Percentiles rank a stretch among this genome's conserved stretches.
phyloP scores from a whole-genome alignment of 2,329 filamentous ascomycete species.

The Coccinonectria pachysandricola region DNA sequence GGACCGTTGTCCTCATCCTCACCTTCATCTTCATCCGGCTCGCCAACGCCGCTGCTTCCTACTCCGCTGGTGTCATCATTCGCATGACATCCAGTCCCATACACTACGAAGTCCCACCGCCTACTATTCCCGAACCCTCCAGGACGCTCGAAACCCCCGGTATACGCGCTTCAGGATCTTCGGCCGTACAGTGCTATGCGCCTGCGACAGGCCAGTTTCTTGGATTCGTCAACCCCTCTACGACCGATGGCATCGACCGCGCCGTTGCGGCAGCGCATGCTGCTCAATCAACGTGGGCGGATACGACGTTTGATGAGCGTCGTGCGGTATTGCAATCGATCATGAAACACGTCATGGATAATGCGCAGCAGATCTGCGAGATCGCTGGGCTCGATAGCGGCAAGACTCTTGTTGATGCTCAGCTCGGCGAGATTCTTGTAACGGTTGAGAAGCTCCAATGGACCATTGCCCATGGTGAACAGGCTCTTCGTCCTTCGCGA shows the following conservation, averaged over 20 bases:
- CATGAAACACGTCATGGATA: conserved; percentile 72
- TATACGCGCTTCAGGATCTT: conserved; percentile 55
- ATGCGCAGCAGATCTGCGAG: conserved; percentile 78
- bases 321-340: conserved; percentile 72
- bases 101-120: conserved; percentile 50
- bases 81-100: no score
- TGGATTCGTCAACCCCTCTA: conserved; percentile 67
- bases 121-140: conserved; percentile 49
- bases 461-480: conserved; percentile 86
- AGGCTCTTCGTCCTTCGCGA: conserved; percentile 58
- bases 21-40: conserved; percentile 22
- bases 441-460: conserved; percentile 90
- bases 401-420: conserved; percentile 91
- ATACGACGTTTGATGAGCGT: conserved; percentile 67
- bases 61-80: conserved; percentile 23
- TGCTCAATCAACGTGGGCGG: conserved; percentile 69
- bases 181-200: conserved; percentile 72
- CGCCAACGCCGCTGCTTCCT: conserved; percentile 13
- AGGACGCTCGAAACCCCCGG: conserved; percentile 48
- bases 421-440: conserved; percentile 88
- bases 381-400: conserved; percentile 86
- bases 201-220: conserved; percentile 83
- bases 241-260: conserved; percentile 66
- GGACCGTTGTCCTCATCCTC: conserved; percentile 22
- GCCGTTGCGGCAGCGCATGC: conserved; percentile 61